phyloP scores from a whole-genome alignment of 106 monocot genomes.

The Triglochin maritima region DNA sequence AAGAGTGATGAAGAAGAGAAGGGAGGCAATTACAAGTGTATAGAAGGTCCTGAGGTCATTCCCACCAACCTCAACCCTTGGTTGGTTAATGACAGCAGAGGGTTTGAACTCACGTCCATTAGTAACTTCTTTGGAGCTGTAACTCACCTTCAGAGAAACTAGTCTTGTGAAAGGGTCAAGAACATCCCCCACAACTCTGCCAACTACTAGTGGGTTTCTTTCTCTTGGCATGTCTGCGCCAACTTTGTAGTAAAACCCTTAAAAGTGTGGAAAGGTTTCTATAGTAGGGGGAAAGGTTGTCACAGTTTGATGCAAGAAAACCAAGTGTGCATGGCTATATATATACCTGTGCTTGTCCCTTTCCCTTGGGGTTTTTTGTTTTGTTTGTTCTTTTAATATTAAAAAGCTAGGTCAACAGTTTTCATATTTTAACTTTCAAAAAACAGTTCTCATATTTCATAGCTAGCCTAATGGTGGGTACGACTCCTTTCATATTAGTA shows the following conservation, averaged over 20 bases:
- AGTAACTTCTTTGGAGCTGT: constrained; percentile 32
- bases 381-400: too few species aligned
- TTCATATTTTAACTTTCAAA: not conserved
- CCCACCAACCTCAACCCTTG: constrained; percentile 64
- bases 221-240: constrained; percentile 7
- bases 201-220: constrained; percentile 29
- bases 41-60: constrained; percentile 60
- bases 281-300: not conserved
- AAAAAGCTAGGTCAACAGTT: not conserved
- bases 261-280: not conserved
- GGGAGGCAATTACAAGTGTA: constrained; percentile 55
- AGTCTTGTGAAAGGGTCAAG: constrained; percentile 29
- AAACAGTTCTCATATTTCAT: too few species aligned
- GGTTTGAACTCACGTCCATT: constrained; percentile 77
- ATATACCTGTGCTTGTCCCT: not conserved
- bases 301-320: not conserved
- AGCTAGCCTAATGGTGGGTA: too few species aligned
- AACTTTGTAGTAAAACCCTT: not conserved
- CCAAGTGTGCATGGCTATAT: constrained; percentile 5
- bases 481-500: too few species aligned
- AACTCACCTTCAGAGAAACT: constrained; percentile 26
- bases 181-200: constrained; percentile 45
- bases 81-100: constrained; percentile 50
- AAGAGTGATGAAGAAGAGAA: not conserved
- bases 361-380: not conserved